Evolutionary conservation across 495 filamentous ascomycete genomes (phyloP).

Genomic region (Penicillium subrubescens): DNA sequence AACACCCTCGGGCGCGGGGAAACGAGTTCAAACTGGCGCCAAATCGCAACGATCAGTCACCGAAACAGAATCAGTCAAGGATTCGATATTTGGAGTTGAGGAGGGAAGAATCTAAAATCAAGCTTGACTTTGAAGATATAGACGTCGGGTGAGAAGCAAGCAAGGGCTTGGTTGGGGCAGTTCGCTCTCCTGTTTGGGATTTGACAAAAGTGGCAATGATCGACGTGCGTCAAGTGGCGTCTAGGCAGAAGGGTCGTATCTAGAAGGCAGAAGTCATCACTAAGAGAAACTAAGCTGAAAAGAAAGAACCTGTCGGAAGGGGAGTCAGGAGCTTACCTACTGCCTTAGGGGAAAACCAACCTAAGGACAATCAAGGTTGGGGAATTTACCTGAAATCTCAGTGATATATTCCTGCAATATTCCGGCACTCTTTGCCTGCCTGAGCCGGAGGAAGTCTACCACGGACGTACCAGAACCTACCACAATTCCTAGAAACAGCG

Average conservation of each 20-base stretch:
- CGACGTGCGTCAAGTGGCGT: background rate
- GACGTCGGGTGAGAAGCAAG: background rate
- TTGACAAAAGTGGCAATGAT: background rate
- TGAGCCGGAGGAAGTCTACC: too few species aligned
- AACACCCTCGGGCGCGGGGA: background rate
- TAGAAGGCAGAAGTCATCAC: background rate
- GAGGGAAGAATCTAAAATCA: background rate
- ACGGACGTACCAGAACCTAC: too few species aligned
- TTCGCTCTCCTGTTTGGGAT: background rate
- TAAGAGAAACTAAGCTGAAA: too few species aligned
- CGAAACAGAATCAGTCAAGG: background rate
- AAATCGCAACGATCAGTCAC: too few species aligned
- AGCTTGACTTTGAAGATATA: background rate
- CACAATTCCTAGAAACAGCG: too few species aligned
- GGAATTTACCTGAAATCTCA: too few species aligned
- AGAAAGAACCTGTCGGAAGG: background rate
- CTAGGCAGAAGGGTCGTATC: background rate
- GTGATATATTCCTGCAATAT: too few species aligned
- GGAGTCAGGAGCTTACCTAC: too few species aligned
- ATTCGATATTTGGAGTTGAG: background rate
- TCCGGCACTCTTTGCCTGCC: too few species aligned
- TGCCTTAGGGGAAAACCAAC: too few species aligned
- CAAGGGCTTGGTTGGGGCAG: background rate
- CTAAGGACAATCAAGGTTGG: too few species aligned
- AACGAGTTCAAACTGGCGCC: background rate